Conservation (phyloP, 2,329 filamentous ascomycete genomes). For the Xylariaceae sp. region DNA sequence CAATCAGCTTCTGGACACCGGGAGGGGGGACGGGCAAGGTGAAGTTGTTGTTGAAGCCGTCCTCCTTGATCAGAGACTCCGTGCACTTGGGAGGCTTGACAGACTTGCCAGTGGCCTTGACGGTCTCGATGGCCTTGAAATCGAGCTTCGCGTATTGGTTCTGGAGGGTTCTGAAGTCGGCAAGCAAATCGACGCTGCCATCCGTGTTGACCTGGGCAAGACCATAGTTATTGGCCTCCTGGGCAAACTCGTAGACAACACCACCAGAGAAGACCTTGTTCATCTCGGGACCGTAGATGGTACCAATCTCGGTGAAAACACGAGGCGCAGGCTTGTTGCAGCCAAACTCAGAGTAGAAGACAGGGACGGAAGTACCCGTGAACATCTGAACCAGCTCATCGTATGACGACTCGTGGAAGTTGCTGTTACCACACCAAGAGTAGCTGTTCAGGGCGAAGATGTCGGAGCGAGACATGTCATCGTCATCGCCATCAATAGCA, state of each 20-base stretch:
- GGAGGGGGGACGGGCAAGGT: constrained; percentile 64
- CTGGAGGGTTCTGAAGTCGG: constrained; percentile 70
- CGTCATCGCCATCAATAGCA: constrained; percentile 46
- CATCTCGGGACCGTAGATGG: constrained; percentile 69
- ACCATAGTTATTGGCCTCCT: constrained; percentile 63
- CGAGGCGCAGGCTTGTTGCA: constrained; percentile 70
- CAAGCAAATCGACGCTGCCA: constrained; percentile 51
- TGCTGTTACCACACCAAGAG: constrained; percentile 65
- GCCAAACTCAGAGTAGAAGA: constrained; percentile 79
- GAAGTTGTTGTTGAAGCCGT: constrained; percentile 73
- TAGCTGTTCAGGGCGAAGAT: constrained; percentile 76
- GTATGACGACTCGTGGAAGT: constrained; percentile 58
- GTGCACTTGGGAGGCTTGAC: constrained; percentile 57
- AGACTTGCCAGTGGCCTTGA: constrained; percentile 51
- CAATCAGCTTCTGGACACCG: constrained; percentile 66
- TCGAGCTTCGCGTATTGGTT: constrained; percentile 70
- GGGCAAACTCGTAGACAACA: constrained; percentile 74
- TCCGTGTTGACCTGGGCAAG: constrained; percentile 58
- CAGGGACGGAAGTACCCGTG: constrained; percentile 58
- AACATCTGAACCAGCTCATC: constrained; percentile 61
- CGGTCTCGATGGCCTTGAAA: constrained; percentile 59
- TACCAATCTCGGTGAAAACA: constrained; percentile 67
- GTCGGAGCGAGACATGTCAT: constrained; percentile 61
- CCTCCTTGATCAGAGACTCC: constrained; percentile 58
- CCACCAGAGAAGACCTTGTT: constrained; percentile 64